Evolutionary conservation across 768 basidiomycete genomes (phyloP).

Genomic region (Coprinellus micaceus): DNA sequence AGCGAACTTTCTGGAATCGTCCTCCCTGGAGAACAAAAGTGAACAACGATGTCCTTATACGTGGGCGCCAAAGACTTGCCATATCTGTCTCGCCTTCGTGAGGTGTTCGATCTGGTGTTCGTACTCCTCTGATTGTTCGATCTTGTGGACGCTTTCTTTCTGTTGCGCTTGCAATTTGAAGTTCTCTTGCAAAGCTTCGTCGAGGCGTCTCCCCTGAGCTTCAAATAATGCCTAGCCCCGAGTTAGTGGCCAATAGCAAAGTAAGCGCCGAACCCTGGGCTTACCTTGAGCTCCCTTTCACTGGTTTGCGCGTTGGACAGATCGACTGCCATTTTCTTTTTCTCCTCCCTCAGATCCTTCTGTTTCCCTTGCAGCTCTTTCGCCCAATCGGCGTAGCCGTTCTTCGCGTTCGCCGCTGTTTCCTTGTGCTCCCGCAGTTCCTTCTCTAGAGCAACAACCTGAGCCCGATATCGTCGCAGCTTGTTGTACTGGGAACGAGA

Average conservation of each 20-base stretch:
- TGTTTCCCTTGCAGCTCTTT: slow-evolving; percentile 75
- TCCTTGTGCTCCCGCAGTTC: slow-evolving; percentile 72
- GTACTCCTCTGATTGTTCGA: slow-evolving; percentile 78
- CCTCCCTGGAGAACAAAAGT: slow-evolving; percentile 48
- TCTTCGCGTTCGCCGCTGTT: slow-evolving; percentile 68
- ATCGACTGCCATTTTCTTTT: slow-evolving; percentile 71
- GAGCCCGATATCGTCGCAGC: slow-evolving; percentile 68
- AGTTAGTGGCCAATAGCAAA: background rate
- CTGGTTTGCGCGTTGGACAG: slow-evolving; percentile 63
- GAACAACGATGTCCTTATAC: background rate
- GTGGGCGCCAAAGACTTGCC: slow-evolving; percentile 45
- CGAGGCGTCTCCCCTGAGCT: slow-evolving; percentile 66
- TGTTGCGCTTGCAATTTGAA: slow-evolving; percentile 71
- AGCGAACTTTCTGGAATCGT: slow-evolving; percentile 68
- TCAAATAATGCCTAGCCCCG: slow-evolving; percentile 61
- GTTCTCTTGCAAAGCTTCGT: slow-evolving; percentile 64
- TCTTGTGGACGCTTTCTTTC: slow-evolving; percentile 78
- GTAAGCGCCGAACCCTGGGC: slow-evolving; percentile 1
- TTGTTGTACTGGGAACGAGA: slow-evolving; percentile 63
- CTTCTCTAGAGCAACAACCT: slow-evolving; percentile 61
- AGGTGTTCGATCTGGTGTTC: slow-evolving; percentile 85
- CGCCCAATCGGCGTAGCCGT: slow-evolving; percentile 83
- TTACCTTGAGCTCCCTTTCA: slow-evolving; percentile 67
- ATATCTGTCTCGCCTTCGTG: slow-evolving; percentile 69
- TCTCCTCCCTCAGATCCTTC: slow-evolving; percentile 72